Conservation (phyloP, 2,329 filamentous ascomycete species). For the Lachnellula arida region DNA sequence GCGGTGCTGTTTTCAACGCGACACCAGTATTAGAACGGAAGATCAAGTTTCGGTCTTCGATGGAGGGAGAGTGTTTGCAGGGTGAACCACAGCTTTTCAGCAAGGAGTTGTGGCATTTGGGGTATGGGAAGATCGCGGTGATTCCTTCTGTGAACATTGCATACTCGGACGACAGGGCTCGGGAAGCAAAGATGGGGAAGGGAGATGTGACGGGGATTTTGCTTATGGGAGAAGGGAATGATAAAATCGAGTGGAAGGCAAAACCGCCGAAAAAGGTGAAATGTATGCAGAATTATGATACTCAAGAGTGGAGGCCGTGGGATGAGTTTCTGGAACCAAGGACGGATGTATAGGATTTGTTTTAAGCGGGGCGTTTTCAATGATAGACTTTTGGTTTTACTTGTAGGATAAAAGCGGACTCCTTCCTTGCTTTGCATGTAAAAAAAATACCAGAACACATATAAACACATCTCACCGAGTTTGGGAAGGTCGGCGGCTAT, state of each 20-base stretch:
- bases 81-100: slow-evolving; percentile 53
- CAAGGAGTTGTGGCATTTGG: slow-evolving; percentile 51
- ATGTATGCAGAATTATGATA: slow-evolving; percentile 11
- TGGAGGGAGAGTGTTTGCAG: slow-evolving; percentile 44
- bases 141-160: slow-evolving; percentile 52
- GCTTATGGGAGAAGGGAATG: not conserved
- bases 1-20: slow-evolving; percentile 45
- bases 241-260: slow-evolving; percentile 10
- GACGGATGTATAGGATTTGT: too few relatives aligned
- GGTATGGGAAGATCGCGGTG: slow-evolving; percentile 49
- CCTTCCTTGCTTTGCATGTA: too few relatives aligned
- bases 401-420: too few relatives aligned
- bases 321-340: not conserved
- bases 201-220: slow-evolving; percentile 39
- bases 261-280: slow-evolving; percentile 14
- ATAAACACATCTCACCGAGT: too few relatives aligned
- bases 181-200: slow-evolving; percentile 44
- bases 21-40: slow-evolving; percentile 41
- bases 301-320: slow-evolving; percentile 12
- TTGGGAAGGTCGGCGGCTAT: too few relatives aligned
- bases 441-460: too few relatives aligned
- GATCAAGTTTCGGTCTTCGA: slow-evolving; percentile 41
- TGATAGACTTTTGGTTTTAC: too few relatives aligned
- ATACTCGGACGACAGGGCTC: slow-evolving; percentile 44
- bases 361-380: too few relatives aligned